A percentile compares a stretch with the other conserved stretches of the same genome.
These are phyloP conservation scores for Erodium maritimum DNA, from an alignment of 345 rosid species.

Conservation along the genomic window DNA sequence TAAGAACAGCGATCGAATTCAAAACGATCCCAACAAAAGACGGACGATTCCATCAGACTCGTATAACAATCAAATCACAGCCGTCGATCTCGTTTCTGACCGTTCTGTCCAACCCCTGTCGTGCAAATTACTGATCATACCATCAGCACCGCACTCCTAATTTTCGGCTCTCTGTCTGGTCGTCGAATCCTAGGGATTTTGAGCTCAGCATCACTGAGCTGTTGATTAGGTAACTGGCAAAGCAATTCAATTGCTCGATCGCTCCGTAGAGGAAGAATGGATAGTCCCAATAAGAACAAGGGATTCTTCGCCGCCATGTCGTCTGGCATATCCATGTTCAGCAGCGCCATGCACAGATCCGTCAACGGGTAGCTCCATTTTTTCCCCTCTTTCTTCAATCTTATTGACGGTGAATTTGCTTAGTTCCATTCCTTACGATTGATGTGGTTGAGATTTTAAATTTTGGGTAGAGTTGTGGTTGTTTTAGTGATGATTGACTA, in stretches of 20 bases:
- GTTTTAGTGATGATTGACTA: neutral
- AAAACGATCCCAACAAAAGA: neutral
- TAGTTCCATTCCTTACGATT: neutral
- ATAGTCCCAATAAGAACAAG: conserved; percentile 37
- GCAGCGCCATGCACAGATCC: conserved; percentile 61
- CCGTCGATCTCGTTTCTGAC: neutral
- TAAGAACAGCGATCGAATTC: neutral
- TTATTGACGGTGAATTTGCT: neutral
- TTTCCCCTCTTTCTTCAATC: neutral
- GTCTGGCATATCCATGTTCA: conserved; percentile 53
- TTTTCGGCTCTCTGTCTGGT: neutral
- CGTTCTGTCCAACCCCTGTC: neutral
- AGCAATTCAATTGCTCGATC: neutral
- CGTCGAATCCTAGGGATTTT: neutral
- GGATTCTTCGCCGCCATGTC: conserved; percentile 63
- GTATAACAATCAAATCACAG: neutral
- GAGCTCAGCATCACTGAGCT: neutral
- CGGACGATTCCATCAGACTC: neutral
- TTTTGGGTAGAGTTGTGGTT: neutral
- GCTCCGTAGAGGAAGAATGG: conserved; percentile 18
- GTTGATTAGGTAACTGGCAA: too few species aligned
- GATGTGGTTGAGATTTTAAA: neutral
- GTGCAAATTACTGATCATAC: neutral
- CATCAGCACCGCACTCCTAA: neutral
- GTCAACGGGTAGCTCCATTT: conserved; percentile 35